These are phyloP conservation scores for Mycena rebaudengoi DNA, from an alignment of 768 basidiomycete species.

Conservation along the genomic window DNA sequence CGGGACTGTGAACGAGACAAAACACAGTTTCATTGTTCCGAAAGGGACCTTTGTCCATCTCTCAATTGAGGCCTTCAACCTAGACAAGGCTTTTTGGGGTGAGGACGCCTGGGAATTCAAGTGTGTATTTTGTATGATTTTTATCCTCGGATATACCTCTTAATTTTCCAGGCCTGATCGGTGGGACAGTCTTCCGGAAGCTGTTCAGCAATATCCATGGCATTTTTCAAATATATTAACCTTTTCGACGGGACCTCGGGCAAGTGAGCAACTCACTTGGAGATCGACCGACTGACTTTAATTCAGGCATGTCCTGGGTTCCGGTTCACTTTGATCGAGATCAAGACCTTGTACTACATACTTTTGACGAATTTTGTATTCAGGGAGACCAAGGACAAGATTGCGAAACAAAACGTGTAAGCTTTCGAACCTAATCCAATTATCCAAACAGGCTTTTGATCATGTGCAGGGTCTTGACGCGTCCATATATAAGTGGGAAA, in stretches of 20 bases:
- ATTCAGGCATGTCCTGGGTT: conserved; percentile 82
- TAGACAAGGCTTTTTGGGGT: conserved; percentile 86
- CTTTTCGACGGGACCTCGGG: conserved; percentile 85
- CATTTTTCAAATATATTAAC: conserved; percentile 75
- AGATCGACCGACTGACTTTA: neutral
- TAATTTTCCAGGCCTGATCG: conserved; percentile 69
- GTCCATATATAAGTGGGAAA: conserved; percentile 68
- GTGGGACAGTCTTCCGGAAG: conserved; percentile 80
- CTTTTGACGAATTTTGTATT: conserved; percentile 76
- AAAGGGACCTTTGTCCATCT: conserved; percentile 83
- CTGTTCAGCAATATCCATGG: conserved; percentile 71
- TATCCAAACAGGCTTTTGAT: neutral
- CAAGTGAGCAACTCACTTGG: conserved; percentile 56
- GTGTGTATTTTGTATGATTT: conserved; percentile 54
- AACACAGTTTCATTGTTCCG: conserved; percentile 56
- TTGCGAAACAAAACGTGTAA: conserved; percentile 71
- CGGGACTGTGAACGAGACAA: conserved; percentile 51
- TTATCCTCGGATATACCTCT: too few relatives aligned
- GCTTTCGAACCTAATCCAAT: conserved; percentile 36
- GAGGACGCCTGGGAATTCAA: conserved; percentile 83
- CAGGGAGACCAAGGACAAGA: conserved; percentile 57
- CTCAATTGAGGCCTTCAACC: conserved; percentile 81
- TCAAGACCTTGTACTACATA: conserved; percentile 79
- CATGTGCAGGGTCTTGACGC: conserved; percentile 62
- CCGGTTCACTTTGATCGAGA: conserved; percentile 85